These are phyloP conservation scores for Schizosaccharomyces cryophilus DNA, from an alignment of 805 yeast genomes.

Conservation along the genomic window DNA sequence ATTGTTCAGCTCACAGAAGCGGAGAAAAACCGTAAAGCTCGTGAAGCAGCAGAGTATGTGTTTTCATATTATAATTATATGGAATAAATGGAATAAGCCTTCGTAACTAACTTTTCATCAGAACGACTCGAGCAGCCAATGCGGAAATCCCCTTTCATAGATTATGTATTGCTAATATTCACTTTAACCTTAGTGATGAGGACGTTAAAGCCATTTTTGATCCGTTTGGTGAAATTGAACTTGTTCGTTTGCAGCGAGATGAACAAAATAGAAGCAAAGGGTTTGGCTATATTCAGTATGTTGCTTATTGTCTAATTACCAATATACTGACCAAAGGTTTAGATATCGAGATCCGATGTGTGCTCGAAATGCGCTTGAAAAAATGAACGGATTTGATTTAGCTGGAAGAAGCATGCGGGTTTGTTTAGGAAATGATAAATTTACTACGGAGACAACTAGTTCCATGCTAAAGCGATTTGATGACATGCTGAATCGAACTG, in stretches of 20 bases:
- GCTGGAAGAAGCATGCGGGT: conserved; percentile 14
- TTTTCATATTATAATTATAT: not conserved
- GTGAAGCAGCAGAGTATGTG: conserved; percentile 5
- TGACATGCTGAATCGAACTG: not conserved
- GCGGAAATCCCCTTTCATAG: conserved; percentile 7
- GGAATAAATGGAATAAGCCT: too few species aligned
- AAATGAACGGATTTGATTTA: conserved; percentile 12
- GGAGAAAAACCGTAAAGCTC: conserved; percentile 13
- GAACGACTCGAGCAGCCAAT: not conserved
- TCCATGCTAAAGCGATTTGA: conserved; percentile 3
- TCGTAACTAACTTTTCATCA: not conserved
- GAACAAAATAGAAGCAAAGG: conserved; percentile 64
- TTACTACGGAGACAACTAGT: conserved; percentile 4
- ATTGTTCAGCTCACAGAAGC: conserved; percentile 15
- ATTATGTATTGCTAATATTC: conserved; percentile 14
- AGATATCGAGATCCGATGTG: conserved; percentile 3
- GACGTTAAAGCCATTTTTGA: conserved; percentile 47
- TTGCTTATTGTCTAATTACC: not conserved
- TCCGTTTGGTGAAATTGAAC: conserved; percentile 45
- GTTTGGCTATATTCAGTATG: conserved; percentile 49
- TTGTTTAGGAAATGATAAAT: conserved; percentile 5
- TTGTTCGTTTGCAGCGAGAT: conserved; percentile 67
- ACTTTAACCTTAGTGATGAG: conserved; percentile 27
- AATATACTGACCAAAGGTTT: not conserved
- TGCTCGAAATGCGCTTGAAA: conserved; percentile 12